Percentiles rank a stretch among this genome's conserved stretches.
phyloP scores from a whole-genome alignment of 2,329 filamentous ascomycete genomes.

The Pseudogymnoascus sp. region DNA sequence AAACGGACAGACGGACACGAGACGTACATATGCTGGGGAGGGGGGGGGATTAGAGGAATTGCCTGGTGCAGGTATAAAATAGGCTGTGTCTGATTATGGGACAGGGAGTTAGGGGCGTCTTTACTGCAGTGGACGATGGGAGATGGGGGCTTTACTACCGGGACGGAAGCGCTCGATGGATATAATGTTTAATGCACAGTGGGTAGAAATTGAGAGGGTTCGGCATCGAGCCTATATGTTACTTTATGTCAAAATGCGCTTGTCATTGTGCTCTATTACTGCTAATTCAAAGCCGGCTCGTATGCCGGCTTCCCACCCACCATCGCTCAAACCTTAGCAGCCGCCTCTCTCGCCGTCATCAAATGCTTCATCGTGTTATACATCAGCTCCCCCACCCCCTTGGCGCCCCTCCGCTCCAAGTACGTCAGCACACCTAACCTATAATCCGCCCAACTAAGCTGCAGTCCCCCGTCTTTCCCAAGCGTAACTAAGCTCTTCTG shows the following conservation, averaged over 20 bases:
- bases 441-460: conserved; percentile 65
- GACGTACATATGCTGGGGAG: background rate
- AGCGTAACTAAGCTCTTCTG: conserved; percentile 56
- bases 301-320: background rate
- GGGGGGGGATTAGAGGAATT: background rate
- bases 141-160: background rate
- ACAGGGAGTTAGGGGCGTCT: background rate
- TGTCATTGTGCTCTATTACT: background rate
- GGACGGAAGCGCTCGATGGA: background rate
- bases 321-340: conserved; percentile 16
- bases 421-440: conserved; percentile 61
- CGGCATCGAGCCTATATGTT: background rate
- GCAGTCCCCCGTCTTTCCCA: conserved; percentile 55
- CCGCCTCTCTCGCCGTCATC: conserved; percentile 37
- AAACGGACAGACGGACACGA: background rate
- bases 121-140: background rate
- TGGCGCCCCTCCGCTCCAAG: conserved; percentile 54
- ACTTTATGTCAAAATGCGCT: background rate
- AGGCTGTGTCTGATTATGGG: background rate
- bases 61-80: conserved; percentile 3
- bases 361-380: conserved; percentile 74
- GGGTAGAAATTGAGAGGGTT: background rate
- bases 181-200: conserved; percentile 8
- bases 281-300: background rate
- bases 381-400: conserved; percentile 62